Percentiles rank a stretch among this genome's conserved stretches.
Conservation (phyloP, 345 rosid genomes). For the Euphorbia peplus region DNA sequence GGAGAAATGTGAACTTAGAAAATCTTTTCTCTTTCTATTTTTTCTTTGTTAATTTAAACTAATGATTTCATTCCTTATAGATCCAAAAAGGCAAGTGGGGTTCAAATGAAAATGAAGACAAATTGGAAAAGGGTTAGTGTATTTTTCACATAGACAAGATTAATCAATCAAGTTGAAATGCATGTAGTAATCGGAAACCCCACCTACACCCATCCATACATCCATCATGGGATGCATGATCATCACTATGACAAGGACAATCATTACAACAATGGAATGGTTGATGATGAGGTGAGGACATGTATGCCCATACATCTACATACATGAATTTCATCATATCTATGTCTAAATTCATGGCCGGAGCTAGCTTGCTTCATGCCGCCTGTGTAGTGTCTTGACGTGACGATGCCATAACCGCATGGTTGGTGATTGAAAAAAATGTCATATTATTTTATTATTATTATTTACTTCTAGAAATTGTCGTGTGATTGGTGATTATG, state of each 20-base stretch:
- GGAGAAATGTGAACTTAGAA: no score
- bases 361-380: no score
- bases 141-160: constrained; percentile 8
- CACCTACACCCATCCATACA: not conserved
- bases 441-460: no score
- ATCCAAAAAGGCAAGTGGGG: constrained; percentile 10
- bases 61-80: not conserved
- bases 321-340: not conserved
- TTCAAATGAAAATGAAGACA: constrained; percentile 5
- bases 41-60: no score
- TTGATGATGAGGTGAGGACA: constrained; percentile 1
- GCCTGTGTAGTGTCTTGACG: no score
- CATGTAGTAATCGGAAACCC: constrained; percentile 3
- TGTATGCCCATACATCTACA: not conserved
- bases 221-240: constrained; percentile 5
- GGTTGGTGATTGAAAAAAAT: no score
- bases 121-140: not conserved
- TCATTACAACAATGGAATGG: not conserved
- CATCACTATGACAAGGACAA: constrained; percentile 1
- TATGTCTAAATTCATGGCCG: no score
- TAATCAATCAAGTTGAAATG: constrained; percentile 11
- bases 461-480: no score
- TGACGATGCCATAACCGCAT: no score
- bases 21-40: no score
- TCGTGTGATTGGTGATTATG: no score